Base-by-base conservation (phyloP, 164 flowering plant species). In the Cinnamomum micranthum region DNA sequence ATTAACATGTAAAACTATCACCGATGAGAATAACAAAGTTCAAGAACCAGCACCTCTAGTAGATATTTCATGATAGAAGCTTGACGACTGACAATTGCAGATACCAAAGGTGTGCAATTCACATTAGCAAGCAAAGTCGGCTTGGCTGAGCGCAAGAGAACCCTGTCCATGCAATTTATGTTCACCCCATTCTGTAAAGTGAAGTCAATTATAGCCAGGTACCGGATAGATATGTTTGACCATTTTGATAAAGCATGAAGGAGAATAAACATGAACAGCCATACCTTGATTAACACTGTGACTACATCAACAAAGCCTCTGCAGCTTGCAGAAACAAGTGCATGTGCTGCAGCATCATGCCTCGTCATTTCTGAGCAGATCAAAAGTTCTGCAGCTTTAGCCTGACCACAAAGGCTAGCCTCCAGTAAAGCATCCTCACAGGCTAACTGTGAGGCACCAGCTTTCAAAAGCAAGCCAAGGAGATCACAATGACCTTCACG, bases 401-500 rank as follows among this genome's bases (percentile, higher is more conserved):
- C 83, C 74, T 62, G 77, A 33, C 90, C 88, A 51, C 80, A 65
- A 75, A 77, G 77, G 85, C 86, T 78, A 24, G 90, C 86, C 79
- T 87, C 88, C 79, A 82, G 13, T 74, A 86, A 80, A 55, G 90
- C 87, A 81, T 87, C 90, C 75, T 87, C 88, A 68, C 84, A 86
- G 66, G 88, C 87, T 19, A 72, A 74, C 71, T 79, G 86, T 58
- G 78, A 76, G 3, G 85, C 84, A 24, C 87, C 84, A 13, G 80
- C 80, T n/a, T 80, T 82, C 25, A 87, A 3, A 3, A 87, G 81
- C 23, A 82, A 68, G 77, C 83, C 79, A 52, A 86, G 69, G 50
- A 86, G 67, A 27, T 80, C 79, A 64, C 81, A 2, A 71, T 87
- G 83, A 17, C 85, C 87, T 71, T 82, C 86, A 74, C 87, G 79